phyloP scores from a whole-genome alignment of 2,329 filamentous ascomycete species.

The Colletotrichum lentis region DNA sequence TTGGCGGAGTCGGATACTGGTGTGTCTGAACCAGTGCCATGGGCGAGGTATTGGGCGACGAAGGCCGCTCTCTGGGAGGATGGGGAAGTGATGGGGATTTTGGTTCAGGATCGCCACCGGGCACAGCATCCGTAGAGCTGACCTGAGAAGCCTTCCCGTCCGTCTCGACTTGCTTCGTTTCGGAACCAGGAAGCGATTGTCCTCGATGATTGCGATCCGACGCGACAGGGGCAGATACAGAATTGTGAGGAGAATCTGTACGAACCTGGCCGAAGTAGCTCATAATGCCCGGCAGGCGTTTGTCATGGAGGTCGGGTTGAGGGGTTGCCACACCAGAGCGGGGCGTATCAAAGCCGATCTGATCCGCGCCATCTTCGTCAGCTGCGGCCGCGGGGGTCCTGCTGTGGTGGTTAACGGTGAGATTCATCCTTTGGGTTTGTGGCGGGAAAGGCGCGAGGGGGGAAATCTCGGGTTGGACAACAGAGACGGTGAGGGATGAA shows the following conservation, averaged over 20 bases:
- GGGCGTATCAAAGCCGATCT: conserved; percentile 85
- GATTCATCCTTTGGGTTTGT: conserved; percentile 46
- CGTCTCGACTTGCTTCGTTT: conserved; percentile 37
- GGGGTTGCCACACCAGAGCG: conserved; percentile 92
- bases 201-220: conserved; percentile 38
- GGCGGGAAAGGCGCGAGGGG: conserved; percentile 36
- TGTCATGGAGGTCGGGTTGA: conserved; percentile 91
- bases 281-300: conserved; percentile 93
- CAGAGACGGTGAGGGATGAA: conserved; percentile 16
- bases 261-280: conserved; percentile 99
- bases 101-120: conserved; percentile 37
- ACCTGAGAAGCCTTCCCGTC: conserved; percentile 29
- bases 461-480: conserved; percentile 30
- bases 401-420: conserved; percentile 61
- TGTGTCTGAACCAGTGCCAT: conserved; percentile 26
- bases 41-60: conserved; percentile 30
- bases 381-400: conserved; percentile 61
- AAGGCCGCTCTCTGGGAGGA: conserved; percentile 9
- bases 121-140: conserved; percentile 35
- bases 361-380: conserved; percentile 77
- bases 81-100: conserved; percentile 30
- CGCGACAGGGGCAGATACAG: conserved; percentile 47
- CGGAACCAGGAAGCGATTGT: conserved; percentile 27
- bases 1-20: conserved; percentile 39
- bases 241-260: conserved; percentile 68